Evolutionary conservation across 495 filamentous ascomycete species (phyloP).

Genomic region (Trichoderma parareesei): DNA sequence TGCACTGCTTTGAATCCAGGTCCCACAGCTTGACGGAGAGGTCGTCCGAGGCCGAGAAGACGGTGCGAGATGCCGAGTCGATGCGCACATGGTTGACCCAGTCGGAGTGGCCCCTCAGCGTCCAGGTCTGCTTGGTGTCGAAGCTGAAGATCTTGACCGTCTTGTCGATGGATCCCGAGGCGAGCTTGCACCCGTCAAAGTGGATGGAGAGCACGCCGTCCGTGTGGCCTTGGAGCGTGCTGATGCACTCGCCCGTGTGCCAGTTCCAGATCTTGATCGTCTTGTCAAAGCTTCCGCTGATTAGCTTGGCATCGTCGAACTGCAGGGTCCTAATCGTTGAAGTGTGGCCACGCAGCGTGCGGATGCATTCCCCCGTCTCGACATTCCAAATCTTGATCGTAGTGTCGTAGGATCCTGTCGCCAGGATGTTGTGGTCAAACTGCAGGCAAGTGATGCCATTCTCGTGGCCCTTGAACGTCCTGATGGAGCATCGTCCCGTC

Average conservation of each 20-base stretch:
- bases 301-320: conserved; percentile 86
- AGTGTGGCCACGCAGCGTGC: conserved; percentile 73
- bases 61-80: conserved; percentile 68
- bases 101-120: conserved; percentile 75
- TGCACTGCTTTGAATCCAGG: conserved; percentile 68
- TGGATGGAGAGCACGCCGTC: conserved; percentile 78
- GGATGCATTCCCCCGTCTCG: conserved; percentile 74
- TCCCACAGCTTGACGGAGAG: conserved; percentile 90
- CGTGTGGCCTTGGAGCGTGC: conserved; percentile 67
- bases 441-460: conserved; percentile 96
- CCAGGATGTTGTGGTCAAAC: conserved; percentile 87
- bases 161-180: conserved; percentile 79
- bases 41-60: conserved; percentile 91
- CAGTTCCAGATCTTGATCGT: conserved; percentile 94
- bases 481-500: conserved; percentile 75
- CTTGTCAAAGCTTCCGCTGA: conserved; percentile 71
- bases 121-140: conserved; percentile 66
- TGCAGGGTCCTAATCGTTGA: conserved; percentile 79
- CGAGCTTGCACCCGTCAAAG: conserved; percentile 74
- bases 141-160: conserved; percentile 95
- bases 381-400: conserved; percentile 97
- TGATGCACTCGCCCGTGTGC: conserved; percentile 82
- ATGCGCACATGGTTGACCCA: conserved; percentile 93
- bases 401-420: conserved; percentile 88
- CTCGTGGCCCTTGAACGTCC: conserved; percentile 76